Conservation (phyloP, 768 basidiomycete genomes). For the Rhodocollybia butyracea region DNA sequence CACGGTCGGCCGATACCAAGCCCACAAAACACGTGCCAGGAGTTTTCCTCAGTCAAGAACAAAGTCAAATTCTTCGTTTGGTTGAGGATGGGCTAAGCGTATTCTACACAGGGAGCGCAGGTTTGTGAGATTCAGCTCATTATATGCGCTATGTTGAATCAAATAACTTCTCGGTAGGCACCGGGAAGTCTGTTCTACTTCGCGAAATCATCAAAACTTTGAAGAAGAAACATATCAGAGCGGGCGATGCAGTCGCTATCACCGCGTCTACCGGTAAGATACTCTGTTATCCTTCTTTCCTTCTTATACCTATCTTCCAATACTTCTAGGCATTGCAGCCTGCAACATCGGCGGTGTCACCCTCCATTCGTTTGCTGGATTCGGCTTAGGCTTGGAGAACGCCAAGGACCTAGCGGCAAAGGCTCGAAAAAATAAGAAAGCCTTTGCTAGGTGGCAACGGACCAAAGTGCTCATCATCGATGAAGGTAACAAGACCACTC, state of each 20-base stretch:
- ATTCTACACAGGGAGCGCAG: conserved; percentile 97
- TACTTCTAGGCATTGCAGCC: conserved; percentile 75
- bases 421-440: conserved; percentile 82
- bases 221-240: conserved; percentile 51
- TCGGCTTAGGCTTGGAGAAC: conserved; percentile 75
- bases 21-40: conserved; percentile 26
- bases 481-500: conserved; percentile 49
- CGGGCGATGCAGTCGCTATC: conserved; percentile 78
- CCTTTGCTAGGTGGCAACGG: conserved; percentile 72
- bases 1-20: neutral
- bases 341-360: conserved; percentile 97
- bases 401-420: conserved; percentile 60
- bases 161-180: conserved; percentile 52
- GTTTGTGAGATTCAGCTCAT: conserved; percentile 39
- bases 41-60: conserved; percentile 79
- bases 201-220: conserved; percentile 85
- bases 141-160: conserved; percentile 13
- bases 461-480: conserved; percentile 84
- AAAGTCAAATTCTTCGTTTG: conserved; percentile 76
- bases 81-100: conserved; percentile 72
- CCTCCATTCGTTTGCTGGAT: conserved; percentile 93
- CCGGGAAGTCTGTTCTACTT: conserved; percentile 93
- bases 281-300: neutral
- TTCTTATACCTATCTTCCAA: neutral
- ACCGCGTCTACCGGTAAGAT: conserved; percentile 87